Conservation (phyloP, 73 alveolate genomes). For the Effrenium voratum region DNA sequence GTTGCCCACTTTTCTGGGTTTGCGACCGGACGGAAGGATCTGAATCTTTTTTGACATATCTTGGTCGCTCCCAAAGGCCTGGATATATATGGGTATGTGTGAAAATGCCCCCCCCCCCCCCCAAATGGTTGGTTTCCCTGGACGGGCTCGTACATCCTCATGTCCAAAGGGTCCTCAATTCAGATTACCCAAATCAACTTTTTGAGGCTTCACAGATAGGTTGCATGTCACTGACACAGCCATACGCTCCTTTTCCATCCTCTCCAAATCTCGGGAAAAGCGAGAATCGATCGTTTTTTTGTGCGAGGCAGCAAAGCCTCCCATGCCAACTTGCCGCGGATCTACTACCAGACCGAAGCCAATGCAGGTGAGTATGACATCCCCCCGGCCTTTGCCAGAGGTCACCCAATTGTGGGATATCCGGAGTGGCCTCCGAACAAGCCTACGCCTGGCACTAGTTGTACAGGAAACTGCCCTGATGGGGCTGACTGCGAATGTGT, state of each 20-base stretch:
- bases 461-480: conserved; percentile 77
- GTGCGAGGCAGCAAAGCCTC: conserved; percentile 39
- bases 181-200: no score
- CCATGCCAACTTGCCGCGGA: conserved; percentile 51
- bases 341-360: conserved; percentile 86
- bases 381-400: conserved; percentile 74
- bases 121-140: no score
- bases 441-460: conserved; percentile 78
- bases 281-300: not conserved
- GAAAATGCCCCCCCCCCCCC: no score
- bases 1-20: not conserved
- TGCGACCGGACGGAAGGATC: no score
- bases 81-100: no score
- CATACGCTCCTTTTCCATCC: not conserved
- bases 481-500: conserved; percentile 84
- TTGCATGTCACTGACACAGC: not conserved
- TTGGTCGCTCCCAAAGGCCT: no score
- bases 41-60: no score
- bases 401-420: conserved; percentile 49
- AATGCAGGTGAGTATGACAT: conserved; percentile 86
- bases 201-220: no score
- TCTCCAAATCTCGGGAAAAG: not conserved
- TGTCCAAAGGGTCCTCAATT: no score
- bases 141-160: no score
- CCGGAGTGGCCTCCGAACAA: conserved; percentile 48